Conservation (phyloP, 345 rosid genomes). For the Citrus sinensis region DVS_A1.0 CM039167.1:9806501-9807000, state of each 20-base stretch:
- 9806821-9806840: background rate
- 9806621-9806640: background rate
- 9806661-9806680: background rate
- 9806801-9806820: background rate
- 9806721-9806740: background rate
- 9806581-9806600: background rate
- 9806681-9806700: background rate
- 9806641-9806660: background rate
- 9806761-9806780: too few species aligned
- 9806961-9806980: background rate
- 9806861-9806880: background rate
- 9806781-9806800: background rate
- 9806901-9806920: conserved; percentile 14
- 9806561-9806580: background rate
- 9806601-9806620: background rate
- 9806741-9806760: background rate
- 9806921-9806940: background rate
- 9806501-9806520: too few species aligned
- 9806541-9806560: background rate
- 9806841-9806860: background rate
- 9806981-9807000: background rate
- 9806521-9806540: background rate
- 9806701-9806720: background rate
- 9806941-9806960: conserved; percentile 24
- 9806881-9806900: conserved; percentile 17